Base-by-base conservation (phyloP, 2,329 filamentous ascomycete species). In the Didymosphaeria variabile region DNA sequence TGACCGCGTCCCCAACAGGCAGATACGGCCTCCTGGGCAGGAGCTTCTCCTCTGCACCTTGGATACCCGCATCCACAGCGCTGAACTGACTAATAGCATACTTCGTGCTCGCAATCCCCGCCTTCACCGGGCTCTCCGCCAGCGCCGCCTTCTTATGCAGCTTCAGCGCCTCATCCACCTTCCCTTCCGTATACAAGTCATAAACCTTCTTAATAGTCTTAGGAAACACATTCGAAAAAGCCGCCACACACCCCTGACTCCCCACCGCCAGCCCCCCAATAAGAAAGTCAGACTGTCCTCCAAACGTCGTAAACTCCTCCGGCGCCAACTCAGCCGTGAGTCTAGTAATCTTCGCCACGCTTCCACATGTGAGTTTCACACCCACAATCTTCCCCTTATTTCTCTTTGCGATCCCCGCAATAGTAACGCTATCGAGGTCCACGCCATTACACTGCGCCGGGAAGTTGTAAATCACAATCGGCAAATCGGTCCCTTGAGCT, bases 401-500 rank as follows among this genome's bases (percentile, higher is more conserved):
- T 3, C 66, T 65, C 61, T 82, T 77, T 13, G 85, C 84, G 5
- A 91, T 80, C 0, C 80, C 78, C 2, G 84, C 79, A 64, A 92
- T 87, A 68, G 86, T 84, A 63, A 91, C 88, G 0, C 87, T 90
- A 71, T 88, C 86, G 47, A 92, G 81, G 68, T 92, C 90, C 10
- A 91, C 80, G 5, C 90, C 90, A 13, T 88, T 85, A 26, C 85
- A 87, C 4, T 90, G 88, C 5, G 83, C 87, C 1, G 90, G 90
- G 80, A 89, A 92, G 77, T 92, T 92, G 82, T 92, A 92, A 60
- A 92, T 87, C 44, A 92, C 77, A 26, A 92, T 80, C 0, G 90
- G 89, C 1, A 92, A 72, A 0, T 86, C 83, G 19, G 84, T 87
- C 1, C 83, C 83, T 53, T 84, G 81, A 2, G 90, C 90, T 3